These are phyloP conservation scores for Geotrichum restrictum DNA, from an alignment of 1,139 yeast genomes.

Conservation along the genomic window DNA sequence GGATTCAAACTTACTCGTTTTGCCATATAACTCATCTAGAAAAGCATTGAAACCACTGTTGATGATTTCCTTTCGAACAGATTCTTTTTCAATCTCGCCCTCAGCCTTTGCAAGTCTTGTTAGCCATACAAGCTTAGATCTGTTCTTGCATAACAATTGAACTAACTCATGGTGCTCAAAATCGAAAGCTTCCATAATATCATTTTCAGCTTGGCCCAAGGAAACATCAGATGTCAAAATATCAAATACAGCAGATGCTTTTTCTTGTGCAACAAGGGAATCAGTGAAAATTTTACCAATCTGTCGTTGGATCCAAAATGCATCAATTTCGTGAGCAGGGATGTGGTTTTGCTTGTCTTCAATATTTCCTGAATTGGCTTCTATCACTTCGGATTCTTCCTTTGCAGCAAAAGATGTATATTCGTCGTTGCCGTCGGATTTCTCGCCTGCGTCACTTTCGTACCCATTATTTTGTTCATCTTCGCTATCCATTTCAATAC, in stretches of 20 bases:
- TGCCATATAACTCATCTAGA: conserved; percentile 34
- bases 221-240: conserved; percentile 40
- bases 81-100: conserved; percentile 38
- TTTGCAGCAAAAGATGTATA: conserved; percentile 22
- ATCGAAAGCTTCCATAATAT: conserved; percentile 50
- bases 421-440: conserved; percentile 40
- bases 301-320: conserved; percentile 50
- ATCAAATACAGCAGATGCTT: conserved; percentile 35
- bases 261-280: conserved; percentile 39
- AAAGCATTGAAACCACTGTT: conserved; percentile 37
- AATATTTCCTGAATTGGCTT: conserved; percentile 31
- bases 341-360: conserved; percentile 35
- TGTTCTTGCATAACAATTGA: conserved; percentile 49
- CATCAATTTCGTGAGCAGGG: conserved; percentile 45
- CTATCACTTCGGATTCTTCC: conserved; percentile 37
- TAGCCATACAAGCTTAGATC: conserved; percentile 55
- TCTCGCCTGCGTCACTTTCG: conserved; percentile 24
- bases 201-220: conserved; percentile 49
- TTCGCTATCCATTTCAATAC: conserved; percentile 35
- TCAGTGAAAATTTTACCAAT: conserved; percentile 42
- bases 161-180: conserved; percentile 51
- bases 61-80: conserved; percentile 37
- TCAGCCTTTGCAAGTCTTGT: conserved; percentile 44
- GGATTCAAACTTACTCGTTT: conserved; percentile 15
- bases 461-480: conserved; percentile 37